phyloP scores from a whole-genome alignment of 345 rosid species.

The Dimocarpus longan region DNA sequence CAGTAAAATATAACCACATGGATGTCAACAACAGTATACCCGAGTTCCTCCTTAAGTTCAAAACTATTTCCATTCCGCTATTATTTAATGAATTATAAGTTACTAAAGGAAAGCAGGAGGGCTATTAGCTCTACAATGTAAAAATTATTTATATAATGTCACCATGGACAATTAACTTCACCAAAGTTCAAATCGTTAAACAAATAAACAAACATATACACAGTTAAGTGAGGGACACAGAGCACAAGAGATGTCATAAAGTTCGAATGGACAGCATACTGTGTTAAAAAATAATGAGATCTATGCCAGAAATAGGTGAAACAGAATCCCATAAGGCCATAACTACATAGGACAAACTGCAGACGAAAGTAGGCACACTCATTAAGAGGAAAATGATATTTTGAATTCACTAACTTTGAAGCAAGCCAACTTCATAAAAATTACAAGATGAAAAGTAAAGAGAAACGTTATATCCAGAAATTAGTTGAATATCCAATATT shows the following conservation, averaged over 20 bases:
- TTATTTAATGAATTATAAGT: neutral
- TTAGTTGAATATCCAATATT: neutral
- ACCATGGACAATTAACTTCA: neutral
- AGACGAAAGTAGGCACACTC: neutral
- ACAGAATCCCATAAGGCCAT: neutral
- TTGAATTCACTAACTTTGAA: slow-evolving; percentile 2
- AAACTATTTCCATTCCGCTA: neutral
- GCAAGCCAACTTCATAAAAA: slow-evolving; percentile 5
- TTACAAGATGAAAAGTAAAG: neutral
- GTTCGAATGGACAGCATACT: neutral
- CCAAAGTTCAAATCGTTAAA: neutral
- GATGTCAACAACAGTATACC: neutral
- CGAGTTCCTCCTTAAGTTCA: neutral
- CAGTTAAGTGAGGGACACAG: neutral
- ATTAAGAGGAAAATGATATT: neutral
- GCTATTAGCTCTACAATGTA: too few species aligned
- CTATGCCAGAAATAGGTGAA: neutral
- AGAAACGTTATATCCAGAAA: slow-evolving; percentile 15
- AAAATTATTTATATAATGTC: neutral
- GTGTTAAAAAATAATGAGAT: neutral
- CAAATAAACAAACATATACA: neutral
- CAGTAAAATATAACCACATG: neutral
- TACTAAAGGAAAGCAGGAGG: neutral
- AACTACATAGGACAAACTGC: neutral
- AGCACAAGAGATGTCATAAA: neutral